Base-by-base conservation (phyloP, 345 rosid species). In the Citrus trifoliata region DNA sequence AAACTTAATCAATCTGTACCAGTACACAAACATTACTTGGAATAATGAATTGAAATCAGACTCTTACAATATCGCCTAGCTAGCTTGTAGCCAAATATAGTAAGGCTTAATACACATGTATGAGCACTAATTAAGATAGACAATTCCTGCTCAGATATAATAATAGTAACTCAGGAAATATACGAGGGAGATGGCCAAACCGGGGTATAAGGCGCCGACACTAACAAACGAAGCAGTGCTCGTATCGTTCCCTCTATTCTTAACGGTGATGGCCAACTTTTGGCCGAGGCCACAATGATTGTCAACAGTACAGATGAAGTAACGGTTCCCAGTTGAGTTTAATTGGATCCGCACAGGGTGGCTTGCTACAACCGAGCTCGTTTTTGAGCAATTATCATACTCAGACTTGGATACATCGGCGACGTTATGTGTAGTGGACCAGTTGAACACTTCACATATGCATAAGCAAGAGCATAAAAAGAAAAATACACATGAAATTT, bases 251-350 rank as follows among this genome's bases (percentile, higher is more conserved):
- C 4, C 32, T 13, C 8, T 24, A 40, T 61, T 56, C 19, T 81
- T 79, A 24, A 79, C 7, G 19, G 33, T 71, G 79, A 84, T 32
- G 14, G 79, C 72, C 22, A 82, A 19, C 82, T 80, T 86, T 82
- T 80, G 82, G 30, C 87, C 89, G 25, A 13, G 75, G 3, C 40
- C 42, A 33, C 87, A 84, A 56, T 82, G 86, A 27, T 80, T 32
- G 28, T 56, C 76, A 4, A 82, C 51, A 2, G 77, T 78, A 76
- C 89, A 82, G 18, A 82, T 76, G 78, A 77, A 82, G 77, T 84
- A 82, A 46, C 30, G 62, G 56, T 58, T 80, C 21, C 80, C 84
- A 21, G 58, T 80, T 21, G 59, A 27, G 27, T 3, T 2, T 13
- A 64, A 68, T 12, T 2, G 3, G 33, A 64, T 21, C n/a, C 0